Percentiles rank a stretch among this genome's conserved stretches.
These are phyloP conservation scores for Coemansia reversa DNA, from an alignment of 192 early-diverging fungal genomes.

Conservation along the genomic window DNA sequence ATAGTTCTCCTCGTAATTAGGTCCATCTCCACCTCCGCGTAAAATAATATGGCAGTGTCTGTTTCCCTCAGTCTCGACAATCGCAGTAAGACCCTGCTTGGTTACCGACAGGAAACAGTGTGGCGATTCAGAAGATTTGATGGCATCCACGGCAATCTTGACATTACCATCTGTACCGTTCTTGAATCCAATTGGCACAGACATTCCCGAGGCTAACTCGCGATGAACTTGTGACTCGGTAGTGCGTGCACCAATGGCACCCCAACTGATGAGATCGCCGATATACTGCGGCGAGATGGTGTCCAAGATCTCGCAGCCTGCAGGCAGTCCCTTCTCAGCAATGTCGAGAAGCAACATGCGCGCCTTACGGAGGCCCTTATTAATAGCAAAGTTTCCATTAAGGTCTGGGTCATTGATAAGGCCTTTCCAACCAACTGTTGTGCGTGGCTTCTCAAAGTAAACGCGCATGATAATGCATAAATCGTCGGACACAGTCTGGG, in stretches of 20 bases:
- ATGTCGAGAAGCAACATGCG: conserved; percentile 70
- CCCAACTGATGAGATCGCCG: conserved; percentile 75
- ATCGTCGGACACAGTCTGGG: conserved; percentile 58
- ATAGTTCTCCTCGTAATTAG: conserved; percentile 84
- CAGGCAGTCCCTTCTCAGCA: conserved; percentile 70
- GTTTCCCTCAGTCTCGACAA: conserved; percentile 87
- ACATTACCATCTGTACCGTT: conserved; percentile 82
- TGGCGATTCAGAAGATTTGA: conserved; percentile 74
- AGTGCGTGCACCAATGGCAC: conserved; percentile 79
- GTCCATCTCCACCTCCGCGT: conserved; percentile 80
- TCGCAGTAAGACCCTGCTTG: conserved; percentile 80
- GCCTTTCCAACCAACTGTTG: conserved; percentile 92
- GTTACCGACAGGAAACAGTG: conserved; percentile 84
- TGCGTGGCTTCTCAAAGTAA: conserved; percentile 86
- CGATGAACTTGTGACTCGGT: conserved; percentile 84
- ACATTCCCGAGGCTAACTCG: conserved; percentile 79
- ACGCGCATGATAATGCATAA: conserved; percentile 78
- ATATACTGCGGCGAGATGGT: conserved; percentile 83
- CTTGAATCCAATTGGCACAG: conserved; percentile 79
- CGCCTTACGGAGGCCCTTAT: conserved; percentile 78
- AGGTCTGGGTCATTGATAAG: conserved; percentile 81
- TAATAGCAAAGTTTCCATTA: conserved; percentile 74
- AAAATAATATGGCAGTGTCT: conserved; percentile 91
- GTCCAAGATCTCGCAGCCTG: conserved; percentile 75
- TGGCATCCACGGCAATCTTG: conserved; percentile 87